Conservation (phyloP, 2,329 filamentous ascomycete genomes). For the Verticillium albo-atrum region DNA sequence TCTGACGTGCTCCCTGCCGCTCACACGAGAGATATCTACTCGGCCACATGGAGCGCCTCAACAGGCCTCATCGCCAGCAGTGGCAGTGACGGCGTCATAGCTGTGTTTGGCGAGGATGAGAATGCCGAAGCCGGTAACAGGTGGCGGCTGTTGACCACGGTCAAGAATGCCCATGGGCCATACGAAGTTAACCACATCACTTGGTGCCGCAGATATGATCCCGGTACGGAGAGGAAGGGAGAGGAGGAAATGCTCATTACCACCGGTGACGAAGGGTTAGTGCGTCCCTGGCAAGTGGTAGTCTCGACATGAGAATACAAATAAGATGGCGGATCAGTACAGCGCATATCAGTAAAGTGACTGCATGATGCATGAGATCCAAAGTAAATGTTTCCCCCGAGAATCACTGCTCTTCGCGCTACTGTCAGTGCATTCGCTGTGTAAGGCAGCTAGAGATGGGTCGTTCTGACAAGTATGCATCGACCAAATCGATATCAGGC, state of each 20-base stretch:
- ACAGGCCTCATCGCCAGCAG: slow-evolving; percentile 81
- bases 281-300: slow-evolving; percentile 71
- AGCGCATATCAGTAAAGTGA: neutral
- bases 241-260: slow-evolving; percentile 82
- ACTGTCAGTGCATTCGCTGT: no score
- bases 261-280: slow-evolving; percentile 86
- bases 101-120: slow-evolving; percentile 66
- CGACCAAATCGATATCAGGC: no score
- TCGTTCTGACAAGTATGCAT: no score
- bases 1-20: slow-evolving; percentile 68
- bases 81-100: slow-evolving; percentile 79
- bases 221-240: slow-evolving; percentile 46
- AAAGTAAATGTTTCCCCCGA: no score
- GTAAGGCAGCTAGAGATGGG: no score
- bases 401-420: no score
- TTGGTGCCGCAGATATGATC: slow-evolving; percentile 79
- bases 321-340: neutral
- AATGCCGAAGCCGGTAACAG: slow-evolving; percentile 25
- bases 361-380: neutral
- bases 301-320: neutral
- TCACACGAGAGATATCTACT: slow-evolving; percentile 81
- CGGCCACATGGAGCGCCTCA: slow-evolving; percentile 74
- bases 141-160: slow-evolving; percentile 69
- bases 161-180: slow-evolving; percentile 76
- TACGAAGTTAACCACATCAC: slow-evolving; percentile 91